A percentile compares a stretch with the other conserved stretches of the same genome.
These are phyloP conservation scores for Scutellaria galericulata DNA, from an alignment of 257 asterid genomes.

Conservation along the genomic window DNA sequence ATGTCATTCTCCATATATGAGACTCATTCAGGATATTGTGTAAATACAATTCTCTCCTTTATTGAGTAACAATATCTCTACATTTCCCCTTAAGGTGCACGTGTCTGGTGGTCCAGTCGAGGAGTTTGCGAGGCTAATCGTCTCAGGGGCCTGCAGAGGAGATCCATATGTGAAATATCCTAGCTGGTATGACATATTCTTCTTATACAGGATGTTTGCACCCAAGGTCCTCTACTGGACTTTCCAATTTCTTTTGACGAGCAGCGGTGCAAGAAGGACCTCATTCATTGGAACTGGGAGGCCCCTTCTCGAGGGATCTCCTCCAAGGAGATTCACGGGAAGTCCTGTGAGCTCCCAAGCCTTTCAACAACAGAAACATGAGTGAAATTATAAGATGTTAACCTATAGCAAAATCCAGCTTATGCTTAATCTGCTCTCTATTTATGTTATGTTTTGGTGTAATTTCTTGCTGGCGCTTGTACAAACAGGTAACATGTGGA, in stretches of 20 bases:
- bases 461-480: background rate
- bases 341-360: slow-evolving; percentile 31
- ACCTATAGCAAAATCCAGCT: too few species aligned
- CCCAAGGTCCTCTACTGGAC: slow-evolving; percentile 81
- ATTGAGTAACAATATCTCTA: background rate
- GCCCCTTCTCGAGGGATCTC: slow-evolving; percentile 54
- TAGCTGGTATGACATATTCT: slow-evolving; percentile 80
- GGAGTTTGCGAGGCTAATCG: slow-evolving; percentile 79
- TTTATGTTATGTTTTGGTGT: too few species aligned
- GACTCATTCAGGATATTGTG: too few species aligned
- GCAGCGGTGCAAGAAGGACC: slow-evolving; percentile 53
- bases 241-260: slow-evolving; percentile 53
- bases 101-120: slow-evolving; percentile 71
- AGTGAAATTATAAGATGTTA: slow-evolving; percentile 23
- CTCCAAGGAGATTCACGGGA: slow-evolving; percentile 23
- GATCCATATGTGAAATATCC: slow-evolving; percentile 82
- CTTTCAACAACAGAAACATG: slow-evolving; percentile 44
- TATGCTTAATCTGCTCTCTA: background rate
- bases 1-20: background rate
- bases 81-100: slow-evolving; percentile 48
- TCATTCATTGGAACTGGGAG: slow-evolving; percentile 78
- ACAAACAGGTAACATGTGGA: background rate
- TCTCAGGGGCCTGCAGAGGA: slow-evolving; percentile 73
- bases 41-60: background rate
- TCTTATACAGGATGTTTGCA: slow-evolving; percentile 71